A percentile compares a stretch with the other conserved stretches of the same genome.
Evolutionary conservation across 768 basidiomycete species (phyloP).

Genomic region (Ephemerocybe angulata): DNA sequence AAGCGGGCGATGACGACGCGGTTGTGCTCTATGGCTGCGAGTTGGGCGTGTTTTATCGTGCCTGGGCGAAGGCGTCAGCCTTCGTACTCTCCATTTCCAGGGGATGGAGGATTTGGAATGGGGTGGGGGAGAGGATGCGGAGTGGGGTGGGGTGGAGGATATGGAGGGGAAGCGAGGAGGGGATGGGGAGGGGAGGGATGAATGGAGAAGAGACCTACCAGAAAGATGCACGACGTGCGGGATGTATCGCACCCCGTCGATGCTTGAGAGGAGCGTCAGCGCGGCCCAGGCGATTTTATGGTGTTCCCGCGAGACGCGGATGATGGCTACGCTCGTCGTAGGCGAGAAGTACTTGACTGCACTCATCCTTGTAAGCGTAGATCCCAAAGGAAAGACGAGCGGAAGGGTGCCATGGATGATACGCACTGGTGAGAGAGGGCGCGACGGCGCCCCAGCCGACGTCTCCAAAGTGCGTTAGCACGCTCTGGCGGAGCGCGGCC

Average conservation of each 20-base stretch:
- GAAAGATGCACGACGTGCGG: slow-evolving; percentile 81
- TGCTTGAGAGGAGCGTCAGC: slow-evolving; percentile 60
- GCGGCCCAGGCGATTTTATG: slow-evolving; percentile 79
- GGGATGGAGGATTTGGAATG: too few relatives aligned
- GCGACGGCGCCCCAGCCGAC: slow-evolving; percentile 83
- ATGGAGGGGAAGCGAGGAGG: too few relatives aligned
- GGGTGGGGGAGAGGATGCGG: too few relatives aligned
- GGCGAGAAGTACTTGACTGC: slow-evolving; percentile 89
- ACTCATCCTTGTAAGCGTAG: background rate
- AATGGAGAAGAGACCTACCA: slow-evolving; percentile 43
- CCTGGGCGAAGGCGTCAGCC: too few relatives aligned
- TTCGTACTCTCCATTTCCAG: too few relatives aligned
- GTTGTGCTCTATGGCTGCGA: slow-evolving; percentile 74
- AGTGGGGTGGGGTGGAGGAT: too few relatives aligned
- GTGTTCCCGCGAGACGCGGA: slow-evolving; percentile 81
- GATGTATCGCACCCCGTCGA: slow-evolving; percentile 58
- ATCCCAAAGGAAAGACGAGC: background rate
- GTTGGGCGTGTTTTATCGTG: slow-evolving; percentile 81
- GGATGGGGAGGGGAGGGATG: background rate
- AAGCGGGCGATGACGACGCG: slow-evolving; percentile 66
- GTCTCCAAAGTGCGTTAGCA: slow-evolving; percentile 76
- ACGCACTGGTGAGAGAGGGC: slow-evolving; percentile 63
- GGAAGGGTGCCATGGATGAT: background rate
- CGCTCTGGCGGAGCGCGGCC: slow-evolving; percentile 63
- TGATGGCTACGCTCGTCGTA: slow-evolving; percentile 76